Conservation (phyloP, 1,284 basidiomycete species). For the Austroboletus rostrupii region DNA sequence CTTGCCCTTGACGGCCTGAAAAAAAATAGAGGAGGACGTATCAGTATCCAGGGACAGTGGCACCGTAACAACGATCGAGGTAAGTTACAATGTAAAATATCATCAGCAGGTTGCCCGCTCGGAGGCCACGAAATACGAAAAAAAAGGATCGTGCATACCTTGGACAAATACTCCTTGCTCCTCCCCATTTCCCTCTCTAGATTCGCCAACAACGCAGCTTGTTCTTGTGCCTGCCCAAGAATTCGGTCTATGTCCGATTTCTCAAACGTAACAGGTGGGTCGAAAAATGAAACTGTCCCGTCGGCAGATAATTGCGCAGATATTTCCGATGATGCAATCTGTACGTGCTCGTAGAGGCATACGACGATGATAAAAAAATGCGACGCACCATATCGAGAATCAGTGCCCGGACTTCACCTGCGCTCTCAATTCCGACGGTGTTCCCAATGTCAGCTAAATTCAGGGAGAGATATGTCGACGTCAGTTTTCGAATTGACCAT, state of each 20-base stretch:
- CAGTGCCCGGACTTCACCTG: constrained; percentile 53
- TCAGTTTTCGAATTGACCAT: constrained; percentile 74
- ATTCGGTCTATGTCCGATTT: constrained; percentile 64
- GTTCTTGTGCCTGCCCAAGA: constrained; percentile 56
- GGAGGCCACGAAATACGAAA: not conserved
- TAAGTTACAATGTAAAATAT: not conserved
- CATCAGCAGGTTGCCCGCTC: not conserved
- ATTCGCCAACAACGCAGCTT: constrained; percentile 45
- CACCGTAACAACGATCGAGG: no score
- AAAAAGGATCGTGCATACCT: constrained; percentile 40
- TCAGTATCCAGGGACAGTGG: constrained; percentile 6
- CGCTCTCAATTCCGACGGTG: constrained; percentile 51
- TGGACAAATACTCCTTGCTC: constrained; percentile 64
- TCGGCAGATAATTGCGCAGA: constrained; percentile 58
- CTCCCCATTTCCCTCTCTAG: constrained; percentile 57
- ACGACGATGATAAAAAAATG: not conserved
- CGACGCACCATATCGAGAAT: constrained; percentile 64
- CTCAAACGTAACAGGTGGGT: constrained; percentile 56
- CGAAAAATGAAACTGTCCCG: constrained; percentile 70
- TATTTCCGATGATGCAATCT: constrained; percentile 71
- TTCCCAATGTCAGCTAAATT: constrained; percentile 65
- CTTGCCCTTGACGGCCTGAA: constrained; percentile 30
- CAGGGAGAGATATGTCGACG: constrained; percentile 73
- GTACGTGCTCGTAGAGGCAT: not conserved
- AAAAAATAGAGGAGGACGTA: not conserved